phyloP scores from a whole-genome alignment of 495 filamentous ascomycete species.

The Aspergillus egyptiacus region DNA sequence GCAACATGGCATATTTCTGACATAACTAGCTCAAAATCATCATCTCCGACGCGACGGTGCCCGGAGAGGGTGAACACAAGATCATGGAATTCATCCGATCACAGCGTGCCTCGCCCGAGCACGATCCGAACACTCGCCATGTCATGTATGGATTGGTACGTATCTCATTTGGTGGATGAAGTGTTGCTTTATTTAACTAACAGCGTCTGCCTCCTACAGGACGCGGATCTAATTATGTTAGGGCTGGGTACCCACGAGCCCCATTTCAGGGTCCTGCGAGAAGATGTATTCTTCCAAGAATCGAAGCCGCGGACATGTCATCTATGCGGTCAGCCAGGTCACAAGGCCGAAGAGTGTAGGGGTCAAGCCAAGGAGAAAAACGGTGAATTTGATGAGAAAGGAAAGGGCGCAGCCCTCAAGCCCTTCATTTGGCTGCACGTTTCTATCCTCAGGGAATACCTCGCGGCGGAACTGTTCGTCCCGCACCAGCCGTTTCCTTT shows the following conservation, averaged over 20 bases:
- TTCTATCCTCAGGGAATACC: constrained; percentile 83
- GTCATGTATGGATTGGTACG: constrained; percentile 80
- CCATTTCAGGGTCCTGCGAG: constrained; percentile 92
- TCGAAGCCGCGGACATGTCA: constrained; percentile 72
- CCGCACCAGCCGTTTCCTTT: constrained; percentile 73
- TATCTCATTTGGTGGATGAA: not conserved
- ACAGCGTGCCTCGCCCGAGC: constrained; percentile 79
- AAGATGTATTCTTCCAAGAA: constrained; percentile 94
- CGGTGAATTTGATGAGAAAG: constrained; percentile 81
- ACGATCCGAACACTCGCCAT: constrained; percentile 94
- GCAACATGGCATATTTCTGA: constrained; percentile 17
- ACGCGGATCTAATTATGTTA: constrained; percentile 98
- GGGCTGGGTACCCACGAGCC: constrained; percentile 96
- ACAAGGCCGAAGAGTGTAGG: constrained; percentile 75
- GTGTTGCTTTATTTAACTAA: constrained; percentile 17
- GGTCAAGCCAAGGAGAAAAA: constrained; percentile 78
- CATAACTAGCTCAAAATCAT: constrained; percentile 72
- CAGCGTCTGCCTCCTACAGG: constrained; percentile 29
- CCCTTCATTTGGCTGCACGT: constrained; percentile 99
- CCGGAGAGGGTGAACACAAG: constrained; percentile 98
- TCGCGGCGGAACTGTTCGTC: constrained; percentile 80
- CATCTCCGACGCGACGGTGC: constrained; percentile 96
- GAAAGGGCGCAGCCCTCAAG: constrained; percentile 60
- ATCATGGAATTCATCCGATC: constrained; percentile 98
- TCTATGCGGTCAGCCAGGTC: constrained; percentile 85